Evolutionary conservation across 2,329 filamentous ascomycete species (phyloP).

Genomic region (Curvularia verruculosa): DNA sequence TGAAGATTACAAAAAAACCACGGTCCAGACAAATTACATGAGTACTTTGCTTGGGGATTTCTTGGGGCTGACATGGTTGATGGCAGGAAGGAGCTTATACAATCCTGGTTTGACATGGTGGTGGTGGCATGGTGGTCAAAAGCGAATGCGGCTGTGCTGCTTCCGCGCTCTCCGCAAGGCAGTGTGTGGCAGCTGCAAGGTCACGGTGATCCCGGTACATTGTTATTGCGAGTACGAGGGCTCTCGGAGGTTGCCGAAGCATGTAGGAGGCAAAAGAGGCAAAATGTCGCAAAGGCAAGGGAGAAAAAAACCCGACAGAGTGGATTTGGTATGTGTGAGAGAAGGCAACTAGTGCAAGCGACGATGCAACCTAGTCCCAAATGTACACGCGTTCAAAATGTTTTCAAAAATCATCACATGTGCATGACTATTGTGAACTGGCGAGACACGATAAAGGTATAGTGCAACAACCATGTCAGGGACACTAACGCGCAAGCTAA

Average conservation of each 20-base stretch:
- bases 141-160: slow-evolving; percentile 8
- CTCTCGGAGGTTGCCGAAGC: slow-evolving; percentile 9
- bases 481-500: slow-evolving; percentile 8
- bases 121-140: slow-evolving; percentile 1
- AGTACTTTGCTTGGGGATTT: neutral
- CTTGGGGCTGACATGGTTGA: slow-evolving; percentile 11
- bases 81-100: slow-evolving; percentile 1
- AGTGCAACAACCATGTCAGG: slow-evolving; percentile 8
- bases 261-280: neutral
- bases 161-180: slow-evolving; percentile 10
- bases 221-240: slow-evolving; percentile 12
- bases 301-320: slow-evolving; percentile 1
- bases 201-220: slow-evolving; percentile 6
- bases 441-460: slow-evolving; percentile 14
- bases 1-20: slow-evolving; percentile 9
- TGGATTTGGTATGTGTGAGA: slow-evolving; percentile 3
- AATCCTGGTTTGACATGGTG: slow-evolving; percentile 10
- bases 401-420: slow-evolving; percentile 4
- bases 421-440: slow-evolving; percentile 11
- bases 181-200: slow-evolving; percentile 1
- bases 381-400: slow-evolving; percentile 12
- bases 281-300: slow-evolving; percentile 5
- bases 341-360: neutral
- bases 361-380: neutral
- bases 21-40: neutral